Conservation (phyloP, 768 basidiomycete species). For the Leucocoprinus birnbaumii region DNA sequence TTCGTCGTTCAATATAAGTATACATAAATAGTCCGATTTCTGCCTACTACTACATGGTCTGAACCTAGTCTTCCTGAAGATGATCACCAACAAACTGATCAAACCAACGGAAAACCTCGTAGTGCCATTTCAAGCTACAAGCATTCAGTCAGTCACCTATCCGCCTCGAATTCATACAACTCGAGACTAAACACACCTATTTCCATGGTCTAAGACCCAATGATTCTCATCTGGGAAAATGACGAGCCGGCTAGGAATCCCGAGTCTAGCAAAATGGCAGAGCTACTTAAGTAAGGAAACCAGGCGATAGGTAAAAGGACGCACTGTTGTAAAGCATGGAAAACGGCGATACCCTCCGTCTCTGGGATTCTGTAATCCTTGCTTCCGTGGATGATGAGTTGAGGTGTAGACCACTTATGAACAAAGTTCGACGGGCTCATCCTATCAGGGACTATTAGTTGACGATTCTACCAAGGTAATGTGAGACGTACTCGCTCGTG, state of each 20-base stretch:
- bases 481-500: conserved; percentile 51
- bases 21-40: too few species aligned
- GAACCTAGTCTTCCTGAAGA: not conserved
- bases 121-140: conserved; percentile 90
- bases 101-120: conserved; percentile 93
- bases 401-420: conserved; percentile 81
- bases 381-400: conserved; percentile 82
- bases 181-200: conserved; percentile 45
- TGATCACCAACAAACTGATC: conserved; percentile 55
- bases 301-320: too few species aligned
- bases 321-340: conserved; percentile 84
- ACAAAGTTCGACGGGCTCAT: conserved; percentile 83
- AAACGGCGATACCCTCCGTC: conserved; percentile 78
- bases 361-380: conserved; percentile 89
- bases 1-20: too few species aligned
- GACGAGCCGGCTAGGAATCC: conserved; percentile 71
- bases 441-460: conserved; percentile 27
- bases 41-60: not conserved
- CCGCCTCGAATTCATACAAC: not conserved
- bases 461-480: not conserved
- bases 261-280: too few species aligned
- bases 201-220: conserved; percentile 83
- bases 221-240: conserved; percentile 93
- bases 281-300: too few species aligned
- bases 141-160: not conserved